A percentile compares a stretch with the other conserved stretches of the same genome.
These are phyloP conservation scores for Saxispiralis lemnorum DNA, from an alignment of 495 filamentous ascomycete species.

Conservation along the genomic window DNA sequence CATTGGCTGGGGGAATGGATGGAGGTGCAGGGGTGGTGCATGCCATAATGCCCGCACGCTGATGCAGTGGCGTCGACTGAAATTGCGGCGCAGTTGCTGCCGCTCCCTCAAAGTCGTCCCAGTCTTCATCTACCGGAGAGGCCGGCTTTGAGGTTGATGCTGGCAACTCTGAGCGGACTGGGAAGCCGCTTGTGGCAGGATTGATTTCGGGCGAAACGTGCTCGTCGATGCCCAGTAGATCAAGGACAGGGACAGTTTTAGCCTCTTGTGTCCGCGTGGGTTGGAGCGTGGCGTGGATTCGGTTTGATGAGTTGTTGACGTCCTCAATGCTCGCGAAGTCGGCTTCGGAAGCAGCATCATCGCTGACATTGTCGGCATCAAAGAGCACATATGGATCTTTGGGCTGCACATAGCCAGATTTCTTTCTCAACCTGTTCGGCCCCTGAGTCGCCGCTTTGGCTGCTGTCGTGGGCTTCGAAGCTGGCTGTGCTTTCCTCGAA, in stretches of 20 bases:
- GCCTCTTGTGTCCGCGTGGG: no score
- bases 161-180: no score
- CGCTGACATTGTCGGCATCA: constrained; percentile 20
- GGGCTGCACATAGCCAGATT: constrained; percentile 8
- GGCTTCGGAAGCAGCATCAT: constrained; percentile 14
- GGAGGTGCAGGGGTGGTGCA: constrained; percentile 6
- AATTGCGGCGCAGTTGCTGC: constrained; percentile 2
- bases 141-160: no score
- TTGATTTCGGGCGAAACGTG: not conserved
- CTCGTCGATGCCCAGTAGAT: constrained; percentile 6
- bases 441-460: not conserved
- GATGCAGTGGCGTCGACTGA: not conserved
- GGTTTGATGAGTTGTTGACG: not conserved
- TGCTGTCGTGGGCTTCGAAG: not conserved
- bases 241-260: not conserved
- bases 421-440: constrained; percentile 2
- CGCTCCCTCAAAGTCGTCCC: constrained; percentile 23
- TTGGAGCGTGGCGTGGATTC: no score
- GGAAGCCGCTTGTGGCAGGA: no score
- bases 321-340: constrained; percentile 41
- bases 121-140: constrained; percentile 14
- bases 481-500: no score
- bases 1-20: constrained; percentile 56
- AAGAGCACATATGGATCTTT: constrained; percentile 23
- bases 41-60: not conserved